phyloP scores from a whole-genome alignment of 805 yeast genomes.

The Ogataea chonburiensis region DNA sequence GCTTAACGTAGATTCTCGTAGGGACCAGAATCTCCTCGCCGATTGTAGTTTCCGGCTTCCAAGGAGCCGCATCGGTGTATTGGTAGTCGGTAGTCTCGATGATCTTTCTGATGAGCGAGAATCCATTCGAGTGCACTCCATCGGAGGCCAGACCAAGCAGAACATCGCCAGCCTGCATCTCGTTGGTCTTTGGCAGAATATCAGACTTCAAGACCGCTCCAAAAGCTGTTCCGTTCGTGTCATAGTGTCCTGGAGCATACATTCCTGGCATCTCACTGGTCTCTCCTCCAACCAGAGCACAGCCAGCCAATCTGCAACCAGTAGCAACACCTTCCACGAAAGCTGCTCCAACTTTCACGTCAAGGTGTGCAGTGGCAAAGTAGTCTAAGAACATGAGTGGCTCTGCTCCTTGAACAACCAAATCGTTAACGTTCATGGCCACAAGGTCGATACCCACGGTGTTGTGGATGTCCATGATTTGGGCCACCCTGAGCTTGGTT shows the following conservation, averaged over 20 bases:
- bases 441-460: slow-evolving; percentile 99
- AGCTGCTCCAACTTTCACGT: slow-evolving; percentile 76
- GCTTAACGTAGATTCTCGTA: slow-evolving; percentile 92
- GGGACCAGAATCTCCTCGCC: slow-evolving; percentile 89
- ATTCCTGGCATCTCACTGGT: slow-evolving; percentile 99
- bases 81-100: slow-evolving; percentile 71
- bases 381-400: slow-evolving; percentile 94
- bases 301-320: slow-evolving; percentile 92
- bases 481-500: slow-evolving; percentile 93
- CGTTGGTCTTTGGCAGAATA: slow-evolving; percentile 67
- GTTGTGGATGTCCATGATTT: slow-evolving; percentile 80
- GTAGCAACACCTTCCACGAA: slow-evolving; percentile 95
- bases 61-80: slow-evolving; percentile 80
- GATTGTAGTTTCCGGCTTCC: slow-evolving; percentile 68
- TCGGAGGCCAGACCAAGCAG: slow-evolving; percentile 84
- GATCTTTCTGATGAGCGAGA: slow-evolving; percentile 89
- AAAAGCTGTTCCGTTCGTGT: slow-evolving; percentile 97
- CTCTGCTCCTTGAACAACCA: slow-evolving; percentile 98
- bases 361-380: slow-evolving; percentile 92
- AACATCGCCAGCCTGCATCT: slow-evolving; percentile 77
- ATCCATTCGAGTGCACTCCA: slow-evolving; percentile 97
- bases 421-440: slow-evolving; percentile 98
- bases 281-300: slow-evolving; percentile 99
- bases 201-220: slow-evolving; percentile 85
- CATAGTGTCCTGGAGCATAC: slow-evolving; percentile 94